Evolutionary conservation across 2,329 filamentous ascomycete species (phyloP).

Genomic region (Leptographium wingfieldii): DNA sequence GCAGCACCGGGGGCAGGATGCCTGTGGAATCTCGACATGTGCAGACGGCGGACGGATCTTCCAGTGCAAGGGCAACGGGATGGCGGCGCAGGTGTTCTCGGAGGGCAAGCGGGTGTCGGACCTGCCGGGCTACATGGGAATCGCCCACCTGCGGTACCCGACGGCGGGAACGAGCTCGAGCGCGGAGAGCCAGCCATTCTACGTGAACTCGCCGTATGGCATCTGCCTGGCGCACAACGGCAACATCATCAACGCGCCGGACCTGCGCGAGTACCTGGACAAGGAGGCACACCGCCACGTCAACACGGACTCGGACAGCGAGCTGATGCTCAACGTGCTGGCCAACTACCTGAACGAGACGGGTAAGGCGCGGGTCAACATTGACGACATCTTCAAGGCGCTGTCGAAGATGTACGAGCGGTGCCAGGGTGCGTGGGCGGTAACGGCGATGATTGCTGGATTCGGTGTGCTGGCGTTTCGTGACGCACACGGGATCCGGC

Average conservation of each 20-base stretch:
- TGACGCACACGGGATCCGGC: slow-evolving; percentile 73
- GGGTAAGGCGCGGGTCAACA: slow-evolving; percentile 71
- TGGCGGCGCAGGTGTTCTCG: slow-evolving; percentile 63
- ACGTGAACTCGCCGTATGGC: slow-evolving; percentile 76
- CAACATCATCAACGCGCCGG: slow-evolving; percentile 67
- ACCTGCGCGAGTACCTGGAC: slow-evolving; percentile 60
- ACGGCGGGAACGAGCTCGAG: slow-evolving; percentile 73
- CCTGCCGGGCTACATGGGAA: slow-evolving; percentile 73
- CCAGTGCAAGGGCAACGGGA: slow-evolving; percentile 80
- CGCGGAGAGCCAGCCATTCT: slow-evolving; percentile 82
- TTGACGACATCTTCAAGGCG: slow-evolving; percentile 64
- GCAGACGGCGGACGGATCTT: slow-evolving; percentile 62
- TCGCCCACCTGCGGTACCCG: slow-evolving; percentile 78
- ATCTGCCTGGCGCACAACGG: slow-evolving; percentile 78
- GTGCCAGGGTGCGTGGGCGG: slow-evolving; percentile 69
- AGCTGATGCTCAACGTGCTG: slow-evolving; percentile 78
- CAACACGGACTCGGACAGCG: slow-evolving; percentile 80
- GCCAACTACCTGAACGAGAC: slow-evolving; percentile 73
- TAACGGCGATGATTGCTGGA: slow-evolving; percentile 71
- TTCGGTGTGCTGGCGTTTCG: slow-evolving; percentile 69
- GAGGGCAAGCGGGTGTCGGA: slow-evolving; percentile 63
- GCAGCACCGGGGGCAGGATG: slow-evolving; percentile 51
- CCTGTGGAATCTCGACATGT: slow-evolving; percentile 68
- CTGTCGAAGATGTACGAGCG: slow-evolving; percentile 60
- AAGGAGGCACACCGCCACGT: slow-evolving; percentile 70